These are phyloP conservation scores for Pseudonectria foliicola DNA, from an alignment of 2,329 filamentous ascomycete species.

Conservation along the genomic window DNA sequence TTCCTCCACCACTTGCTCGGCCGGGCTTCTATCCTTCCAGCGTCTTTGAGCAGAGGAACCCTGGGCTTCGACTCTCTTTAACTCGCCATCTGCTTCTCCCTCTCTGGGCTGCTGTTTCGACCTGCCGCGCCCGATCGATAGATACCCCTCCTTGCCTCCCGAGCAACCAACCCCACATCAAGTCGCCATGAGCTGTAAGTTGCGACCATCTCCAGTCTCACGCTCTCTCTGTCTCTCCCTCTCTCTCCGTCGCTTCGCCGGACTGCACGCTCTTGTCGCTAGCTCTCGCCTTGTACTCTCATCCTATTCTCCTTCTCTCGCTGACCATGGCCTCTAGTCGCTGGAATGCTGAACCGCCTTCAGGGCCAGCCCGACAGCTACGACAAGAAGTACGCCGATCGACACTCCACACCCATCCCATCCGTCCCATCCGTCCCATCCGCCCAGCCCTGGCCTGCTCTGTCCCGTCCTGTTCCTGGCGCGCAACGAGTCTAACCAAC, in stretches of 20 bases:
- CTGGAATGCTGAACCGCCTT: slow-evolving; percentile 89
- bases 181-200: slow-evolving; percentile 27
- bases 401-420: slow-evolving; percentile 15
- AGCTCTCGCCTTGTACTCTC: neutral
- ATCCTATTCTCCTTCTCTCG: slow-evolving; percentile 2
- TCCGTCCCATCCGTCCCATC: no score
- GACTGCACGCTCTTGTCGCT: neutral
- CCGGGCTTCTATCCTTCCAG: no score
- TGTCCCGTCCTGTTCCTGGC: slow-evolving; percentile 7
- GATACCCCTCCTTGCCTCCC: neutral
- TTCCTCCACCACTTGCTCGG: no score
- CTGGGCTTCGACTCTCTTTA: no score
- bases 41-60: no score
- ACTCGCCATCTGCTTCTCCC: neutral
- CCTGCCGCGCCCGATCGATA: neutral
- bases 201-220: slow-evolving; percentile 20
- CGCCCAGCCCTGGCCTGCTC: no score
- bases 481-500: slow-evolving; percentile 19
- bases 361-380: slow-evolving; percentile 97
- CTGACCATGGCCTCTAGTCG: slow-evolving; percentile 47
- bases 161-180: slow-evolving; percentile 20
- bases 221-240: slow-evolving; percentile 8
- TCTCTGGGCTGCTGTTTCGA: no score
- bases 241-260: slow-evolving; percentile 1
- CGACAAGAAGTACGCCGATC: slow-evolving; percentile 74